Conservation (phyloP, 129 eudicot genomes). For the Oenanthe sinensis region DNA sequence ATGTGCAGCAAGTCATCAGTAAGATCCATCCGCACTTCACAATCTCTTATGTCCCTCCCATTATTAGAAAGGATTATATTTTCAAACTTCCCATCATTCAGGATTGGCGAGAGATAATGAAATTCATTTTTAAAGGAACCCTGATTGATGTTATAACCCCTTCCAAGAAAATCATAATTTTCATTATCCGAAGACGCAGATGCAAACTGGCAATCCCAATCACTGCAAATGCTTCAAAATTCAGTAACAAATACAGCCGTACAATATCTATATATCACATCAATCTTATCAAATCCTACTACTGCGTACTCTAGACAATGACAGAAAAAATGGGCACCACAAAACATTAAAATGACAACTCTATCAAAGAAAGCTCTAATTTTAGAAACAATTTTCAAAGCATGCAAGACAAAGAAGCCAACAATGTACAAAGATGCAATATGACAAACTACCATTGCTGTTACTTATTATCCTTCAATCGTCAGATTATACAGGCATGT, state of each 20-base stretch:
- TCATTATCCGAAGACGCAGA: slow-evolving; percentile 22
- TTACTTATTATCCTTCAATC: too few species aligned
- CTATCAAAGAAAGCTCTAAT: background rate
- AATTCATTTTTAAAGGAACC: slow-evolving; percentile 32
- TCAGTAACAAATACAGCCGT: background rate
- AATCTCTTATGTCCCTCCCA: slow-evolving; percentile 31
- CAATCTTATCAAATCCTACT: background rate
- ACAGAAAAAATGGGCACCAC: background rate
- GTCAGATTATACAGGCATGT: too few species aligned
- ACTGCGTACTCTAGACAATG: background rate
- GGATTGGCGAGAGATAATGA: slow-evolving; percentile 20
- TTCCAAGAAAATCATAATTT: slow-evolving; percentile 13
- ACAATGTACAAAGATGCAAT: too few species aligned
- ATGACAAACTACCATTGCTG: background rate
- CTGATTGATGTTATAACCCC: slow-evolving; percentile 15
- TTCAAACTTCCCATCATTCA: slow-evolving; percentile 18
- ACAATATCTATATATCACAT: background rate
- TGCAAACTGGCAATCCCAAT: slow-evolving; percentile 36
- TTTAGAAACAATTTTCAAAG: background rate
- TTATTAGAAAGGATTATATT: slow-evolving; percentile 17
- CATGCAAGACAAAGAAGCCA: background rate
- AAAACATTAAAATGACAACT: background rate
- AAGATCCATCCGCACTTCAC: slow-evolving; percentile 81
- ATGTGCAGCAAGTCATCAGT: slow-evolving; percentile 90
- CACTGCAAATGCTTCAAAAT: slow-evolving; percentile 29